Conservation (phyloP, 176 grass and related monocot genomes). For the Cocos nucifera region DNA sequence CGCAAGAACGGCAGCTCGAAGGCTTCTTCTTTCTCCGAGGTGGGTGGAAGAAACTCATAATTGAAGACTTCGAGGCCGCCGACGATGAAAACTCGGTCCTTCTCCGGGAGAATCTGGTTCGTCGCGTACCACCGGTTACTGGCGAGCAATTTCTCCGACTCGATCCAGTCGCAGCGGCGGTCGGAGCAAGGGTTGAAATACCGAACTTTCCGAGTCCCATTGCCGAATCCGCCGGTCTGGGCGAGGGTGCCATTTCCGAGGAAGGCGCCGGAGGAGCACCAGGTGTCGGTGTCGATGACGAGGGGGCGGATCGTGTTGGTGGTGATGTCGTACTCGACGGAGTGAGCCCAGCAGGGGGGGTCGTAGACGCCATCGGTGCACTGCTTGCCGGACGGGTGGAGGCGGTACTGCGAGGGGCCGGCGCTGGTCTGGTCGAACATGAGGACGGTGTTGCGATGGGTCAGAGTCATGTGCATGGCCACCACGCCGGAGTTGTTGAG, state of each 20-base stretch:
- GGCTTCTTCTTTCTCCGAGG: conserved; percentile 17
- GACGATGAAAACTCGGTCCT: conserved; percentile 27
- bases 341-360: conserved; percentile 30
- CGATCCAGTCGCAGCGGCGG: conserved; percentile 12
- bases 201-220: conserved; percentile 17
- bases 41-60: conserved; percentile 39
- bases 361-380: neutral
- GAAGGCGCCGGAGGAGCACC: conserved; percentile 45
- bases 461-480: conserved; percentile 42
- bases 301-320: conserved; percentile 32
- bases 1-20: conserved; percentile 34
- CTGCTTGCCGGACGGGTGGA: conserved; percentile 1
- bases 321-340: conserved; percentile 33
- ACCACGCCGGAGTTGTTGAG: conserved; percentile 35
- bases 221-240: conserved; percentile 33
- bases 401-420: conserved; percentile 19
- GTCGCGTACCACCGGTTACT: conserved; percentile 31
- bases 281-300: conserved; percentile 27
- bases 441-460: conserved; percentile 33
- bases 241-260: conserved; percentile 22
- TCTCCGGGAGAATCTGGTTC: conserved; percentile 27
- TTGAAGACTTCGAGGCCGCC: conserved; percentile 30
- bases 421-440: conserved; percentile 34
- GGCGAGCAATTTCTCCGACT: conserved; percentile 4
- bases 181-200: conserved; percentile 29